Evolutionary conservation across 1,284 basidiomycete species (phyloP).

Genomic region (Trametes polyzona): DNA sequence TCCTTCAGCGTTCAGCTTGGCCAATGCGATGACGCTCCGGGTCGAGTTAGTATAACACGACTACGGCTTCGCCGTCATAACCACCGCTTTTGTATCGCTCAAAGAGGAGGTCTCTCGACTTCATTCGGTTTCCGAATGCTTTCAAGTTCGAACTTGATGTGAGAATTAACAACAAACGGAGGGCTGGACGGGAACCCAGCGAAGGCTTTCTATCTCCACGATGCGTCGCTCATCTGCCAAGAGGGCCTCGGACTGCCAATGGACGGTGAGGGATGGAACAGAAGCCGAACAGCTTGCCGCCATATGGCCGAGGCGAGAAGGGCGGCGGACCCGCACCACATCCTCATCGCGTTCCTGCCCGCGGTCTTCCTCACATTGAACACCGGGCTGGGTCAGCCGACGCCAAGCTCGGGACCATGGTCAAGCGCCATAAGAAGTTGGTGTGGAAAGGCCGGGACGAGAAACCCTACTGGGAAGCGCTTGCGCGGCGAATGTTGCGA

Average conservation of each 20-base stretch:
- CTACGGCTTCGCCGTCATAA: background rate
- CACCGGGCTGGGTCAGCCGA: background rate
- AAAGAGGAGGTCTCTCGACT: background rate
- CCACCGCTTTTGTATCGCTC: background rate
- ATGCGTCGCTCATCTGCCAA: background rate
- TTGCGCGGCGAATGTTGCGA: background rate
- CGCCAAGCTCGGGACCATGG: background rate
- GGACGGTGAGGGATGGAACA: background rate
- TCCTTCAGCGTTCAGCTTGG: background rate
- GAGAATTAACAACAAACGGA: background rate
- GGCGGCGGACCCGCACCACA: background rate
- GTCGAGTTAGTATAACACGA: background rate
- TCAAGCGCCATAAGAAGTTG: background rate
- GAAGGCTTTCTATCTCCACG: background rate
- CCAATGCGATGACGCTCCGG: background rate
- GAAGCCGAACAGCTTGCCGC: background rate
- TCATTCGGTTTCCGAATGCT: background rate
- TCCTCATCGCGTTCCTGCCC: background rate
- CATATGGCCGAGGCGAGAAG: background rate
- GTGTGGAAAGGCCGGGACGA: background rate
- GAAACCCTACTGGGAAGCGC: background rate
- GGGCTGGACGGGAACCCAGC: background rate
- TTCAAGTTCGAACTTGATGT: background rate
- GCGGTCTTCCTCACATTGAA: background rate
- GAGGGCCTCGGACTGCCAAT: background rate